Evolutionary conservation across 140 eudicot genomes (phyloP).

Genomic region (Bidens hawaiensis): DNA sequence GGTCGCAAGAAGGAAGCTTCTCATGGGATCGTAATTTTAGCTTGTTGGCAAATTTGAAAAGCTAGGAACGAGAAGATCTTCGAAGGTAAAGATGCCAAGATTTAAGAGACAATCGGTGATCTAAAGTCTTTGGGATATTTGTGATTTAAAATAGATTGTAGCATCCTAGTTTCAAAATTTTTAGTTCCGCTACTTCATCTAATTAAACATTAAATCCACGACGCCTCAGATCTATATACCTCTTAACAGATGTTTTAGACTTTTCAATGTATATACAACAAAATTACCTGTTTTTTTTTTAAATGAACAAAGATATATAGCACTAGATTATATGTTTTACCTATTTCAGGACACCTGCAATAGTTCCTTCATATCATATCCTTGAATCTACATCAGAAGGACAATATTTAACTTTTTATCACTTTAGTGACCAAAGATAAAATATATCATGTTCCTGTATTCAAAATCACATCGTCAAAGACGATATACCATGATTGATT

Average conservation of each 20-base stretch:
- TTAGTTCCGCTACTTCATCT: background rate
- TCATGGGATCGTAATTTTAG: no score
- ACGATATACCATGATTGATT: background rate
- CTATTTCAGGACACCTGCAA: slow-evolving; percentile 40
- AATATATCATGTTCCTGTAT: background rate
- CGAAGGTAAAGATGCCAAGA: no score
- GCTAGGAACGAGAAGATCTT: no score
- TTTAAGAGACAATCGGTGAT: no score
- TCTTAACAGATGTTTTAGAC: background rate
- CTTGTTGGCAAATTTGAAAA: no score
- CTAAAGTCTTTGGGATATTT: no score
- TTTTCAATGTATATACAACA: slow-evolving; percentile 7
- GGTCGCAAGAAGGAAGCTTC: no score
- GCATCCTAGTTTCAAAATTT: background rate
- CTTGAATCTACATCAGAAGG: slow-evolving; percentile 70
- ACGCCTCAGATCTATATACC: background rate
- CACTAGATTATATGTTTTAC: background rate
- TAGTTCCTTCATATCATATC: slow-evolving; percentile 83
- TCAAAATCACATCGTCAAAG: background rate
- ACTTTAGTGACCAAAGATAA: background rate
- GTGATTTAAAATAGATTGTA: no score
- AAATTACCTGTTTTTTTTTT: slow-evolving; percentile 1
- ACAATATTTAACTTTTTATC: slow-evolving; percentile 1
- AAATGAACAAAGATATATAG: background rate
- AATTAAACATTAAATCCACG: background rate